Percentiles rank a stretch among this genome's conserved stretches.
These are phyloP conservation scores for Amauroascus niger DNA, from an alignment of 2,329 filamentous ascomycete genomes.

Conservation along the genomic window DNA sequence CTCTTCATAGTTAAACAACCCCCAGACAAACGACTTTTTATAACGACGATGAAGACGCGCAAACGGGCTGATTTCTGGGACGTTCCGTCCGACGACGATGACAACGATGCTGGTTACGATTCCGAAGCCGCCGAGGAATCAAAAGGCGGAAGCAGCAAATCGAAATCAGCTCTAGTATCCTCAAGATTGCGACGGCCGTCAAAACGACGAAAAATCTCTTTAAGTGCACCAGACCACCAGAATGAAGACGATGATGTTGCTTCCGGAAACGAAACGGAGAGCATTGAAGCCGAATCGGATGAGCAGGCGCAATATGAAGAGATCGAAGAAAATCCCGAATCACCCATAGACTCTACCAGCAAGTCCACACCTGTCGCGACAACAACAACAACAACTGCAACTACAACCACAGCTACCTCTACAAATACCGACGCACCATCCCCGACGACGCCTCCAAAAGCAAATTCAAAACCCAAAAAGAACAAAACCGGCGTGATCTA, in stretches of 20 bases:
- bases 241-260: conserved; percentile 39
- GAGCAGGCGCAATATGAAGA: conserved; percentile 11
- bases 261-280: conserved; percentile 15
- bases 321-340: conserved; percentile 8
- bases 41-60: conserved; percentile 28
- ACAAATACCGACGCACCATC: conserved; percentile 17
- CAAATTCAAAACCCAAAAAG: conserved; percentile 17
- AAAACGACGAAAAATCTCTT: conserved; percentile 18
- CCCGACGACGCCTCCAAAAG: conserved; percentile 14
- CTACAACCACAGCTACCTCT: no score
- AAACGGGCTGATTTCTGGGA: conserved; percentile 35
- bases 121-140: conserved; percentile 37
- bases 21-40: not conserved
- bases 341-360: conserved; percentile 18
- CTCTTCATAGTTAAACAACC: not conserved
- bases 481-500: conserved; percentile 39
- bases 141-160: conserved; percentile 30
- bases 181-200: conserved; percentile 6
- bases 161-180: conserved; percentile 19
- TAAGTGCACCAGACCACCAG: not conserved
- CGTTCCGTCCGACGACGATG: conserved; percentile 31
- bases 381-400: no score
- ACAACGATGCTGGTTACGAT: conserved; percentile 36
- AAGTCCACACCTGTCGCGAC: not conserved
- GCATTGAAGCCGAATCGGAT: conserved; percentile 14